Percentiles rank a stretch among this genome's conserved stretches.
These are phyloP conservation scores for Amorphotheca resinae DNA, from an alignment of 495 filamentous ascomycete genomes.

Conservation along the genomic window DNA sequence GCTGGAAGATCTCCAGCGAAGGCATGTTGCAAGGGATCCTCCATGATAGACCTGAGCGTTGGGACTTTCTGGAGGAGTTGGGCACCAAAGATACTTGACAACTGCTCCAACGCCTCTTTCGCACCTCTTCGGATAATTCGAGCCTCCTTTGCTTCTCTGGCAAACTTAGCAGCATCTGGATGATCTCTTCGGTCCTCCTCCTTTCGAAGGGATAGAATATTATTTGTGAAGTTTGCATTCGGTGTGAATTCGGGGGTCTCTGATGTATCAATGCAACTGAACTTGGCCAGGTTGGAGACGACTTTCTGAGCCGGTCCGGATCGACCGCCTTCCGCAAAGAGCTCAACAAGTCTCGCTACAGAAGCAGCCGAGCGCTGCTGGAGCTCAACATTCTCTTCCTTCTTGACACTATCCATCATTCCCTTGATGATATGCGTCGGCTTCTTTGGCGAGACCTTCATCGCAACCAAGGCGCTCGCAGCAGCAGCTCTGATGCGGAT, in stretches of 20 bases:
- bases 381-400: constrained; percentile 81
- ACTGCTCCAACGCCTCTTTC: constrained; percentile 85
- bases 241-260: constrained; percentile 90
- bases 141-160: constrained; percentile 72
- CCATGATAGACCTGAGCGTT: constrained; percentile 65
- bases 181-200: constrained; percentile 94
- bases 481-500: constrained; percentile 78
- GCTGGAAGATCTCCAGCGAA: constrained; percentile 61
- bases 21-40: constrained; percentile 60
- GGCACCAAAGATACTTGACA: constrained; percentile 64
- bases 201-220: constrained; percentile 83
- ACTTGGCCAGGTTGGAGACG: constrained; percentile 85
- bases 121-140: constrained; percentile 82
- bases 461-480: constrained; percentile 75
- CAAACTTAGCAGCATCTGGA: constrained; percentile 76
- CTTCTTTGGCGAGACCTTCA: constrained; percentile 79
- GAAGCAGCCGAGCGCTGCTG: constrained; percentile 79
- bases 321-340: constrained; percentile 65
- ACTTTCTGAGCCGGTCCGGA: constrained; percentile 84
- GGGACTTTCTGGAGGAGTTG: constrained; percentile 69
- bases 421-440: constrained; percentile 81
- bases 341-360: constrained; percentile 69
- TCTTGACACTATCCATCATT: constrained; percentile 96
- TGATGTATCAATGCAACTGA: constrained; percentile 91
- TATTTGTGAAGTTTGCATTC: constrained; percentile 59